Evolutionary conservation across 2,329 filamentous ascomycete genomes (phyloP).

Genomic region (Aspergillus texensis): DNA sequence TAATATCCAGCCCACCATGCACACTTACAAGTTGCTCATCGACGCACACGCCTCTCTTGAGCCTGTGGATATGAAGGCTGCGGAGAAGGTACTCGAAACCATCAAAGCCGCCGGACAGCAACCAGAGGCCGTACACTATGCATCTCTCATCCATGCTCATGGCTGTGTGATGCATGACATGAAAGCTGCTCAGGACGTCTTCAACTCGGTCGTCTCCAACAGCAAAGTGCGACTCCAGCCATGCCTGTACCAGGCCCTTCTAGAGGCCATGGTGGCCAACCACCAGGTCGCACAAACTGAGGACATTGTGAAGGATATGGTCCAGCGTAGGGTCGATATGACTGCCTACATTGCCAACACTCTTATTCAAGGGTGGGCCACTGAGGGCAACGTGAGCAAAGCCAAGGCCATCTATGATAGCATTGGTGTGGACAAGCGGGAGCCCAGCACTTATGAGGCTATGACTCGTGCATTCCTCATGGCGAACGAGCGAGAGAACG

Average conservation of each 20-base stretch:
- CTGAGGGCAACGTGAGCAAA: slow-evolving; percentile 77
- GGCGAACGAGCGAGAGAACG: slow-evolving; percentile 75
- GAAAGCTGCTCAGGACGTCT: slow-evolving; percentile 76
- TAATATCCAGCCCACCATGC: slow-evolving; percentile 86
- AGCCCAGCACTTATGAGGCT: slow-evolving; percentile 97
- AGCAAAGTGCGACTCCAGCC: slow-evolving; percentile 71
- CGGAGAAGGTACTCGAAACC: slow-evolving; percentile 77
- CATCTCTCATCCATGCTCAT: slow-evolving; percentile 91
- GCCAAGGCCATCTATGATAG: slow-evolving; percentile 77
- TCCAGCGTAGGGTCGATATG: slow-evolving; percentile 71
- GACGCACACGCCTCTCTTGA: slow-evolving; percentile 94
- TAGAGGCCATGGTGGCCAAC: slow-evolving; percentile 96
- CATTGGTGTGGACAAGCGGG: slow-evolving; percentile 77
- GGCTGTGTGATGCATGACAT: slow-evolving; percentile 94
- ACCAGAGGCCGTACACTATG: slow-evolving; percentile 92
- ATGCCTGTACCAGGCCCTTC: slow-evolving; percentile 93
- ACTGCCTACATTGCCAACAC: slow-evolving; percentile 99
- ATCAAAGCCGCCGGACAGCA: slow-evolving; percentile 74
- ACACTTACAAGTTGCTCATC: slow-evolving; percentile 96
- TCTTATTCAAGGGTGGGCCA: slow-evolving; percentile 94
- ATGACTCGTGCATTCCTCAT: slow-evolving; percentile 94
- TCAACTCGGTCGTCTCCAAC: slow-evolving; percentile 76
- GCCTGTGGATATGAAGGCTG: slow-evolving; percentile 83
- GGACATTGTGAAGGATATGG: slow-evolving; percentile 75
- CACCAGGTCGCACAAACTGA: slow-evolving; percentile 79